Evolutionary conservation across 2,329 filamentous ascomycete species (phyloP).

Genomic region (Mycosphaerella arachidis): DNA sequence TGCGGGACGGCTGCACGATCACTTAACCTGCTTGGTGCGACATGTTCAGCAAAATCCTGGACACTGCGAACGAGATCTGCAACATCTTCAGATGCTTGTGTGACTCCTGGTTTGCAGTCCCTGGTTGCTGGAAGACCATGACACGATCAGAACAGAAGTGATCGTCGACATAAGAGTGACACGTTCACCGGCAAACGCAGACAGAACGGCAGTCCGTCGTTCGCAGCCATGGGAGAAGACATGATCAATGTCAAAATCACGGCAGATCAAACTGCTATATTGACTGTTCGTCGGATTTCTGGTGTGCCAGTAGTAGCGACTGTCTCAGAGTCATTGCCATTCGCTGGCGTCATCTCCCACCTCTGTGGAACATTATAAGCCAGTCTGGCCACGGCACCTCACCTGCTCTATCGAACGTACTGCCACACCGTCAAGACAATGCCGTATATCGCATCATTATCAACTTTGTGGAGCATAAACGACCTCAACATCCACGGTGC

Average conservation of each 20-base stretch:
- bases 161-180: constrained; percentile 3
- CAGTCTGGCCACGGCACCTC: background rate
- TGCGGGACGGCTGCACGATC: constrained; percentile 4
- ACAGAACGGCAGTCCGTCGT: background rate
- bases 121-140: constrained; percentile 1
- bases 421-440: background rate
- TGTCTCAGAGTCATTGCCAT: background rate
- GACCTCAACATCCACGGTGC: no score
- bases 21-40: background rate
- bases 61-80: constrained; percentile 11
- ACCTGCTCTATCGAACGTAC: background rate
- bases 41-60: background rate
- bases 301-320: background rate
- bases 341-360: background rate
- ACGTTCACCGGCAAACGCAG: background rate
- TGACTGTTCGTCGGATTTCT: background rate
- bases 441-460: background rate
- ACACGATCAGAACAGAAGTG: constrained; percentile 2
- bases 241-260: background rate
- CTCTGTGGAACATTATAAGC: background rate
- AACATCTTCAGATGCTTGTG: background rate
- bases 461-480: no score
- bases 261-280: background rate
- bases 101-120: constrained; percentile 2
- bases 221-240: background rate